These are phyloP conservation scores for Solanum chmielewskii DNA, from an alignment of 257 asterid genomes.

Conservation along the genomic window DNA sequence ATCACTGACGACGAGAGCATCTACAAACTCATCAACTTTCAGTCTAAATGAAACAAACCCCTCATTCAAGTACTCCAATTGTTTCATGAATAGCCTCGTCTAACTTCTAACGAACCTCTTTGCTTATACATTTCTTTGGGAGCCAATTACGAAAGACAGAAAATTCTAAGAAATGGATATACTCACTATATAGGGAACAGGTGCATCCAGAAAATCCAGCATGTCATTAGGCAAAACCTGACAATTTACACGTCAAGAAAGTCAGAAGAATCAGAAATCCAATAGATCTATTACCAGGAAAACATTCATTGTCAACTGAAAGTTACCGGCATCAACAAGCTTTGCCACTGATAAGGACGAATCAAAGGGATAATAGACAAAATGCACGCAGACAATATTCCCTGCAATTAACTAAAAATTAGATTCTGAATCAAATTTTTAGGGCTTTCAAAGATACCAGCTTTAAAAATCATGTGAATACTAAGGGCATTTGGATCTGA, in stretches of 20 bases:
- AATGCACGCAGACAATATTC: slow-evolving; percentile 76
- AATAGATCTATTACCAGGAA: background rate
- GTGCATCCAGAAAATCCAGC: slow-evolving; percentile 98
- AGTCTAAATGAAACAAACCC: background rate
- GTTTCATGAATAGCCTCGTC: background rate
- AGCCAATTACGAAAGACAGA: background rate
- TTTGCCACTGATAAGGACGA: slow-evolving; percentile 98
- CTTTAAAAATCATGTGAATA: background rate
- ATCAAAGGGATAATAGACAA: slow-evolving; percentile 82
- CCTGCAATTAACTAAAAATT: slow-evolving; percentile 36
- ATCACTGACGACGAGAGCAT: background rate
- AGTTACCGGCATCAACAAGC: slow-evolving; percentile 92
- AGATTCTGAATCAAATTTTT: background rate
- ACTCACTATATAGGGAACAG: slow-evolving; percentile 98
- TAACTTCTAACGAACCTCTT: background rate
- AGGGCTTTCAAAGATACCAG: background rate
- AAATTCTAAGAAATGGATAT: background rate
- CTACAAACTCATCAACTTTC: background rate
- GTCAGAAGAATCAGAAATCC: background rate
- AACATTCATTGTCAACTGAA: background rate
- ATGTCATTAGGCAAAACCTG: slow-evolving; percentile 98
- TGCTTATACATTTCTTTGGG: background rate
- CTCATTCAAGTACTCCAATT: background rate
- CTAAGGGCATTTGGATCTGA: background rate
- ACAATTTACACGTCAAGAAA: slow-evolving; percentile 7